Evolutionary conservation across 345 rosid genomes (phyloP).

Genomic region (Capsella bursapastoris): DNA sequence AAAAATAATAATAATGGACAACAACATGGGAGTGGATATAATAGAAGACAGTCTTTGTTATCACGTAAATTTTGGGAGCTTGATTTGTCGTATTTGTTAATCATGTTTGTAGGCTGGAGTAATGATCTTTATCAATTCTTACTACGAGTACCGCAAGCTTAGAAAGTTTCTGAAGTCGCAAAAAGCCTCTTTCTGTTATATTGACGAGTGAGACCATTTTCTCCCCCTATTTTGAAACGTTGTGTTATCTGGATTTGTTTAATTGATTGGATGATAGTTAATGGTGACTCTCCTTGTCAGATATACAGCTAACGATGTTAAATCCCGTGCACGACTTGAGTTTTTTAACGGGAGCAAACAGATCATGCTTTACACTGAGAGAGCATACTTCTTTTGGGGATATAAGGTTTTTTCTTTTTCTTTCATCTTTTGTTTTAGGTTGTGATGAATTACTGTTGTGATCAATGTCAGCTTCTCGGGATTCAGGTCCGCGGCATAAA

Average conservation of each 20-base stretch:
- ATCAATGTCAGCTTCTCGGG: constrained; percentile 21
- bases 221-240: background rate
- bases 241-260: constrained; percentile 14
- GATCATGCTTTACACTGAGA: constrained; percentile 89
- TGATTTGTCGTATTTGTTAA: constrained; percentile 16
- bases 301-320: constrained; percentile 62
- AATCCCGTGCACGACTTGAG: constrained; percentile 75
- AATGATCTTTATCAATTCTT: constrained; percentile 82
- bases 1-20: background rate
- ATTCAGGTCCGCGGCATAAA: constrained; percentile 82
- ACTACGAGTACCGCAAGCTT: constrained; percentile 76
- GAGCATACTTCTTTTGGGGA: constrained; percentile 83
- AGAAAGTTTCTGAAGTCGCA: constrained; percentile 83
- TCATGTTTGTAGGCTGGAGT: constrained; percentile 70
- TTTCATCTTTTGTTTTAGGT: background rate
- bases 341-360: constrained; percentile 71
- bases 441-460: background rate
- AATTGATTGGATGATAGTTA: constrained; percentile 9
- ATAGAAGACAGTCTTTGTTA: background rate
- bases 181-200: constrained; percentile 80
- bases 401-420: constrained; percentile 58
- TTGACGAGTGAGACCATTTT: constrained; percentile 74
- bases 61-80: constrained; percentile 7
- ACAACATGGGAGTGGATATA: background rate
- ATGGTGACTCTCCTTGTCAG: constrained; percentile 45